Base-by-base conservation (phyloP, 1,139 yeast genomes). In the Nadsonia commutata region DNA sequence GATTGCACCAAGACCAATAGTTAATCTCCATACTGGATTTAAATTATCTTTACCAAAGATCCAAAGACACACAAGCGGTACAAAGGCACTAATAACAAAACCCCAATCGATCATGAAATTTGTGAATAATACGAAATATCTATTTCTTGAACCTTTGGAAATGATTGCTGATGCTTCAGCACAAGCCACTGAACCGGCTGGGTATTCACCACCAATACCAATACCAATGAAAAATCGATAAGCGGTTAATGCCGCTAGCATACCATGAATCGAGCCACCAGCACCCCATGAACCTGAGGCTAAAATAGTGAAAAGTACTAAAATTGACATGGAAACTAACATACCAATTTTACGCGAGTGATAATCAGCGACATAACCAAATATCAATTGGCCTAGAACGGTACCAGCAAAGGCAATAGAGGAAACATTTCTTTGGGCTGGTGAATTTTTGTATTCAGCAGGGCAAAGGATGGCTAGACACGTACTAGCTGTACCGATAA, bases 391-490 rank as follows among this genome's bases (percentile, higher is more conserved):
- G 38, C 96, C 96, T n/a, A 82, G 71, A 42, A 86, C 93, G 2
- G 88, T 85, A 54, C 96, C 96, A 11, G 73, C 95, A 57, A 86
- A 86, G 0, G 86, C 94, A 56, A 86, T 81, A n/a, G 95, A 77
- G 0, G 93, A 71, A 44, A 86, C 82, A 56, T 85, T 84, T 48
- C 76, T 70, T 46, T 81, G 74, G 20, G 95, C 94, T 42, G 63
- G 60, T 0, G 93, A 80, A 11, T 71, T 55, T 2, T 74, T 61
- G 57, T 80, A 79, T 53, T 72, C 73, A 0, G 59, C 60, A 13
- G 85, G 85, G 58, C 86, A 86, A 36, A 86, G 66, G 3, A 58
- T 64, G 16, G 69, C 59, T 49, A 86, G 68, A 63, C 86, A 78
- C 13, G 86, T 76, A 40, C 78, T 69, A 18, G 80, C 93, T 9